Percentiles rank a stretch among this genome's conserved stretches.
Evolutionary conservation across 2,329 filamentous ascomycete species (phyloP).

Genomic region (Phoma sp.): DNA sequence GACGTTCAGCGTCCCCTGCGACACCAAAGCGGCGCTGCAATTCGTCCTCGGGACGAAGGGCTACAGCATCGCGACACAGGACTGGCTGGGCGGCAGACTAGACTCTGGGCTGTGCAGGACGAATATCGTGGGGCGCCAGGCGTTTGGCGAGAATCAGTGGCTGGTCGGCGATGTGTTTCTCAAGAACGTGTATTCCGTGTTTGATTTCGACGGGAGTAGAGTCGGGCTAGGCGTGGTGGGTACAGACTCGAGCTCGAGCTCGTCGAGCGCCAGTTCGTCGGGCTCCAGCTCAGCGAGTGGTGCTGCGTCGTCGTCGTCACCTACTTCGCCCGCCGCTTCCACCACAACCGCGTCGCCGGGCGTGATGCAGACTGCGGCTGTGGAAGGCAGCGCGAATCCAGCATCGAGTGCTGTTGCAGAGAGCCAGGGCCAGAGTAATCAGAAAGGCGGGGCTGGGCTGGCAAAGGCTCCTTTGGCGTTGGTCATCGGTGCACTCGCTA

Average conservation of each 20-base stretch:
- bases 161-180: constrained; percentile 85
- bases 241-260: not conserved
- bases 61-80: constrained; percentile 72
- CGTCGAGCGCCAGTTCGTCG: too few relatives aligned
- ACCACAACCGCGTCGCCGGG: not conserved
- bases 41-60: constrained; percentile 72
- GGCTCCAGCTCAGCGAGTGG: constrained; percentile 5
- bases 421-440: constrained; percentile 7
- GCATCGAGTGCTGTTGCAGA: constrained; percentile 6
- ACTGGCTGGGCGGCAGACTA: constrained; percentile 68
- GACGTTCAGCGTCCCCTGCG: constrained; percentile 77
- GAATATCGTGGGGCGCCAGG: constrained; percentile 76
- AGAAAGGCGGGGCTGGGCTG: constrained; percentile 7
- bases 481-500: not conserved
- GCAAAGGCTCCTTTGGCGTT: not conserved
- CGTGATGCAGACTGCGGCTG: constrained; percentile 2
- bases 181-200: constrained; percentile 88
- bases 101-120: constrained; percentile 61
- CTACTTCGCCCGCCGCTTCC: not conserved
- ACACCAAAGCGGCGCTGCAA: constrained; percentile 66
- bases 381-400: constrained; percentile 2
- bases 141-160: constrained; percentile 71
- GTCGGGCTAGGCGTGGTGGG: constrained; percentile 60
- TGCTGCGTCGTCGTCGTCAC: constrained; percentile 7
- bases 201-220: constrained; percentile 73